Evolutionary conservation across 192 early-diverging fungal genomes (phyloP), one percentile per base, ranked within the genome.

Genomic region (Linnemannia zychae): DNA sequence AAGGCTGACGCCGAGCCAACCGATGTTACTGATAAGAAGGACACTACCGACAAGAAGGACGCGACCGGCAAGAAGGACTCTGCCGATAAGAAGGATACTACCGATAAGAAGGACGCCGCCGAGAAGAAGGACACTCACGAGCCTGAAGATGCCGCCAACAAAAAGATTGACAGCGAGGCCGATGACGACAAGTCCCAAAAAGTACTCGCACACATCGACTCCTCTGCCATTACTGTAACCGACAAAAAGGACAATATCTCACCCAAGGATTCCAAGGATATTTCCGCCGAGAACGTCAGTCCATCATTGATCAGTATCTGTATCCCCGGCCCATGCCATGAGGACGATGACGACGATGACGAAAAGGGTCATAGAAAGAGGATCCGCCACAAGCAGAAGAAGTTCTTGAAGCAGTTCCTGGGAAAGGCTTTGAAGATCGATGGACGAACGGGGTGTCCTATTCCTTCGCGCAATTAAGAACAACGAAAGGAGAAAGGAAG

Each of bases 371-470:
- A n/a, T n/a, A 44, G 16, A 31, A 65, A n/a, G 36, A 53, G 3
- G 57, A 50, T 77, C 24, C 2, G 28, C 18, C 81, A 77, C 28
- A 77, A 74, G 15, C 71, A 70, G 20, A 73, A 70, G 22, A 44
- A 48, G 66, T 83, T 77, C 50, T 37, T 83, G 44, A 66, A 47
- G 24, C 60, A 77, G 20, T 83, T 83, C 66, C 53, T 11, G 4
- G 81, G 81, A 1, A 77, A 83, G 71, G 63, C 66, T 0, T 44
- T 84, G 6, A 31, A 49, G 70, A 73, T 84, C 37, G 72, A 84
- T 49, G 24, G n/a, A 4, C 24, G 3, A 22, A 82, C 70, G 6
- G 76, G 76, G 22, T 78, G 81, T 28, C 76, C 81, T 37, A 13
- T 84, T n/a, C 37, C 81, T 46, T 33, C 38, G 28, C 13, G 11